A percentile compares a stretch with the other conserved stretches of the same genome.
phyloP scores from a whole-genome alignment of 2,329 filamentous ascomycete genomes.

The Pyrenochaeta sp. region DNA sequence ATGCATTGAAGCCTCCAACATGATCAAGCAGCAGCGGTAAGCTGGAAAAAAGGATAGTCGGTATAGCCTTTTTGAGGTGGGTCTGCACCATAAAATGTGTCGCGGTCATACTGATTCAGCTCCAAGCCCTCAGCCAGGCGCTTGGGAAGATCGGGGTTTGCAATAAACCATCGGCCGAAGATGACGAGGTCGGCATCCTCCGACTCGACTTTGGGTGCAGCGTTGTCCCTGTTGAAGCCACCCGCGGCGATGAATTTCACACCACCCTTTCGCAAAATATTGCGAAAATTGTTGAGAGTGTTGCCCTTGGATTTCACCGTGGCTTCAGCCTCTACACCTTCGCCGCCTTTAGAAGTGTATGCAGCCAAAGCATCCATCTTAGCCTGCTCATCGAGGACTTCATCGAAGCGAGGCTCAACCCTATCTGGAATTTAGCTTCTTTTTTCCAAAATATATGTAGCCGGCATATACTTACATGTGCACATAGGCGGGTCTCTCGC shows the following conservation, averaged over 20 bases:
- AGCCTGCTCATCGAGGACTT: constrained; percentile 46
- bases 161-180: constrained; percentile 57
- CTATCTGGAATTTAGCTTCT: too few relatives aligned
- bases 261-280: constrained; percentile 57
- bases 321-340: constrained; percentile 44
- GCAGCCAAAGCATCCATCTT: constrained; percentile 51
- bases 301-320: constrained; percentile 35
- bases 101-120: constrained; percentile 53
- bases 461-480: constrained; percentile 44
- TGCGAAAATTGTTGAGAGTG: constrained; percentile 48
- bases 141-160: constrained; percentile 57
- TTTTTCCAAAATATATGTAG: too few relatives aligned
- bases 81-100: constrained; percentile 55
- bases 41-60: constrained; percentile 50
- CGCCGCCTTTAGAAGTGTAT: constrained; percentile 38
- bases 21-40: constrained; percentile 25
- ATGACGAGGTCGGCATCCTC: constrained; percentile 50
- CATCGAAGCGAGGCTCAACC: constrained; percentile 50
- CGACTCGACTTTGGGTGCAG: constrained; percentile 59
- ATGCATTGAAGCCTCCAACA: constrained; percentile 12
- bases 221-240: constrained; percentile 62
- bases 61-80: constrained; percentile 50
- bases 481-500: constrained; percentile 41
- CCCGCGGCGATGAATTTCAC: constrained; percentile 66
- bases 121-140: constrained; percentile 51